Conservation (phyloP, 768 basidiomycete genomes). For the Tricholoma sp. region DNA sequence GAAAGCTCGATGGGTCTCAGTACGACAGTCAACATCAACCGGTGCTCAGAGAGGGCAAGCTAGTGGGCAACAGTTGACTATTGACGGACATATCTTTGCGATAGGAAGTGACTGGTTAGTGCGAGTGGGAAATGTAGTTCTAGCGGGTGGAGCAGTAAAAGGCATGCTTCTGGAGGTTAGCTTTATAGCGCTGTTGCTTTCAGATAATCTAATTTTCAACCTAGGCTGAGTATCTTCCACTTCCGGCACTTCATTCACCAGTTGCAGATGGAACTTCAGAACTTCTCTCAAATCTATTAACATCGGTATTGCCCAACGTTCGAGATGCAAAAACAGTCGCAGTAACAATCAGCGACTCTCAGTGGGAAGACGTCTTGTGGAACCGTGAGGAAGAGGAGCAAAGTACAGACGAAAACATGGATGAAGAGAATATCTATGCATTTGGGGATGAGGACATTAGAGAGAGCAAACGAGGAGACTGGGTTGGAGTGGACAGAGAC, state of each 20-base stretch:
- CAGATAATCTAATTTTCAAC: not conserved
- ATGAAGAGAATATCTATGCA: constrained; percentile 53
- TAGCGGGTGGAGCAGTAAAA: constrained; percentile 69
- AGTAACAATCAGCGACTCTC: constrained; percentile 69
- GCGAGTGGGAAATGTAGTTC: constrained; percentile 70
- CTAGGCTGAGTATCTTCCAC: constrained; percentile 79
- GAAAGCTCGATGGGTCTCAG: constrained; percentile 71
- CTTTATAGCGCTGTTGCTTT: constrained; percentile 3
- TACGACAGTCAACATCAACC: constrained; percentile 43
- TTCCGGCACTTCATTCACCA: constrained; percentile 63
- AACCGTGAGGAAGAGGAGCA: constrained; percentile 61
- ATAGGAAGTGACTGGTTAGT: constrained; percentile 84
- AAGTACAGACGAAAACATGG: constrained; percentile 18
- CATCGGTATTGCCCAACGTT: constrained; percentile 70
- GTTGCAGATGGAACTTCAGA: constrained; percentile 65
- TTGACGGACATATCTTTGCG: constrained; percentile 70
- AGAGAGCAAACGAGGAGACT: constrained; percentile 53
- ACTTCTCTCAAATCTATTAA: constrained; percentile 67
- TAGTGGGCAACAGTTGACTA: constrained; percentile 55
- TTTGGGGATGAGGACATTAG: constrained; percentile 54
- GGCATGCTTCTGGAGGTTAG: constrained; percentile 83
- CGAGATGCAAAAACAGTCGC: constrained; percentile 71
- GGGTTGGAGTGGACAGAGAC: constrained; percentile 76
- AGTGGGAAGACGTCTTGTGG: constrained; percentile 82
- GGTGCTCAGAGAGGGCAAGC: constrained; percentile 42